Evolutionary conservation across 257 asterid genomes (phyloP).

Genomic region (Petrea volubilis): DNA sequence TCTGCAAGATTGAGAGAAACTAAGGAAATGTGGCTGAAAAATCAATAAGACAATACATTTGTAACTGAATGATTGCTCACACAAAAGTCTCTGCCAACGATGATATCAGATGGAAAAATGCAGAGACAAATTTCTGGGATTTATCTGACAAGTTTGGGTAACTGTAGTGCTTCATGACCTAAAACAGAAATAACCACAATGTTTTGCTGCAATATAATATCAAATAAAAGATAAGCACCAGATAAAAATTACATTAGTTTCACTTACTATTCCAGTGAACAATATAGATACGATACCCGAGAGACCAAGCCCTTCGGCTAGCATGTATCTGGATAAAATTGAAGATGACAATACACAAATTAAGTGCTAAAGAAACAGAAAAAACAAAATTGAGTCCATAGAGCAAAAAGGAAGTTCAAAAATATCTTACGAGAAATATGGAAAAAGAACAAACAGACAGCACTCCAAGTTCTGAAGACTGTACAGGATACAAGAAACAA

Average conservation of each 20-base stretch:
- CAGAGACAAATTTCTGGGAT: conserved; percentile 95
- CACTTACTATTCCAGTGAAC: conserved; percentile 97
- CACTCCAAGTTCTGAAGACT: conserved; percentile 99
- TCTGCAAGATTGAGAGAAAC: conserved; percentile 48
- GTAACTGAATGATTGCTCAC: conserved; percentile 49
- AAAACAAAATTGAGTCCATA: conserved; percentile 16
- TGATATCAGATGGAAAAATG: conserved; percentile 93
- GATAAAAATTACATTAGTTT: conserved; percentile 14
- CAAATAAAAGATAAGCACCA: conserved; percentile 20
- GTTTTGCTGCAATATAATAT: conserved; percentile 20
- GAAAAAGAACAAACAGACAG: conserved; percentile 97
- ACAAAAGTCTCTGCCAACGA: conserved; percentile 97
- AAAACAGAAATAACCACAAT: conserved; percentile 27
- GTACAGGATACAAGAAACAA: conserved; percentile 21
- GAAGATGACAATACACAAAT: conserved; percentile 24
- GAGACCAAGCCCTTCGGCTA: conserved; percentile 98
- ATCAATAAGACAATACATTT: conserved; percentile 11
- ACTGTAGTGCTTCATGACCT: conserved; percentile 97
- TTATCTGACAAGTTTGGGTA: conserved; percentile 90
- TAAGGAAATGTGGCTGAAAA: conserved; percentile 26
- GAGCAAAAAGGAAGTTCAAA: conserved; percentile 16
- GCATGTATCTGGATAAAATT: conserved; percentile 66
- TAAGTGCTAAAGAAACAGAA: conserved; percentile 12
- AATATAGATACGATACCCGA: conserved; percentile 96
- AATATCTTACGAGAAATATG: conserved; percentile 92